Conservation (phyloP, 139 green algal genomes). For the Edaphochlamys debaryana region DNA sequence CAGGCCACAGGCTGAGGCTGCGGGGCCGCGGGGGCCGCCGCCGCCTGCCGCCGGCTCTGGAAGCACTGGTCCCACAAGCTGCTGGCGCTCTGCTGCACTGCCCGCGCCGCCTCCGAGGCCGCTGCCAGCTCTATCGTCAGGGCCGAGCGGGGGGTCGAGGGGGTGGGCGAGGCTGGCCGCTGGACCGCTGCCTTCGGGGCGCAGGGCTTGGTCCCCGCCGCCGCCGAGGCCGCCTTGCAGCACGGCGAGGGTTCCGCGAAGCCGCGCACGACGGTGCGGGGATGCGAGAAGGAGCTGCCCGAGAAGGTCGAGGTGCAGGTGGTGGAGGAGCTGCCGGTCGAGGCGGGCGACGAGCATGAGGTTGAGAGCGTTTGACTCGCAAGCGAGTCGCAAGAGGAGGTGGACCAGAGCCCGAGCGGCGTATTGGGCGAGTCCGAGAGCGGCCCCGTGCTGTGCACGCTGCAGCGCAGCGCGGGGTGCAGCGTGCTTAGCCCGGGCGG, state of each 20-base stretch:
- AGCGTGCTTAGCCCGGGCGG: not conserved
- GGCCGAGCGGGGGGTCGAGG: not conserved
- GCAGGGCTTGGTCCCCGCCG: too few species aligned
- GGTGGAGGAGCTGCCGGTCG: not conserved
- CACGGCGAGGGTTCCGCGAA: too few species aligned
- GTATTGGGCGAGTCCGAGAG: not conserved
- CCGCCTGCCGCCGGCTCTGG: too few species aligned
- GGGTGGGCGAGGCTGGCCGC: not conserved
- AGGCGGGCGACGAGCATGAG: too few species aligned
- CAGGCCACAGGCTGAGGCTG: not conserved
- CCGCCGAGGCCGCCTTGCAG: too few species aligned
- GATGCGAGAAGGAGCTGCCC: not conserved
- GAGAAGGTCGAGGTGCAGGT: not conserved
- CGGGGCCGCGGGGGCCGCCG: too few species aligned
- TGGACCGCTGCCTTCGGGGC: too few species aligned
- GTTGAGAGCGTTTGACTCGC: too few species aligned
- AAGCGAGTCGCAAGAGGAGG: too few species aligned
- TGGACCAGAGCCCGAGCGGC: too few species aligned
- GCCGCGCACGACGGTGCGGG: not conserved
- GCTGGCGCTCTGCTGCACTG: not conserved
- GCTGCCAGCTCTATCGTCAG: constrained; percentile 1
- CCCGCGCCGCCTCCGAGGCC: not conserved
- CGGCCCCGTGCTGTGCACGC: constrained; percentile 12
- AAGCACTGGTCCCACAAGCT: not conserved
- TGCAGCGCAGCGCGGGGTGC: constrained; percentile 17